Evolutionary conservation across 805 yeast species (phyloP).

Genomic region (Suhomyces sp.): DNA sequence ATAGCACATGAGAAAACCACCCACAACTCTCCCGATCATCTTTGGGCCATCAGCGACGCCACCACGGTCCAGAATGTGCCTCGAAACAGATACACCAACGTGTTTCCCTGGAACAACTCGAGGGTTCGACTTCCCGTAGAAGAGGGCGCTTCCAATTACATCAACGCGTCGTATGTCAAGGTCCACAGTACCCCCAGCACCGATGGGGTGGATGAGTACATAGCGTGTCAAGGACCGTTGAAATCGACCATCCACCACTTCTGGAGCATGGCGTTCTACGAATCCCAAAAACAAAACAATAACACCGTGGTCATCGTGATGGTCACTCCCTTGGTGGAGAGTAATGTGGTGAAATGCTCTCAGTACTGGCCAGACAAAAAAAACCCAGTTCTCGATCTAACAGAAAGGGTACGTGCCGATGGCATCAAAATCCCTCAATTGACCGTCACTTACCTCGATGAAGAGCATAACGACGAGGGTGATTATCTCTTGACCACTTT

Average conservation of each 20-base stretch:
- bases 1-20: too few species aligned
- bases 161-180: constrained; percentile 38
- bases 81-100: constrained; percentile 39
- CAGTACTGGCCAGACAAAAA: constrained; percentile 38
- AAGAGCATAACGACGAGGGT: constrained; percentile 14
- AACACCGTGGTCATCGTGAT: constrained; percentile 33
- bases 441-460: constrained; percentile 16
- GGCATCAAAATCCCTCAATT: constrained; percentile 20
- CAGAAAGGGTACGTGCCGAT: constrained; percentile 18
- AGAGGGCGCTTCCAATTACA: constrained; percentile 27
- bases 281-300: constrained; percentile 26
- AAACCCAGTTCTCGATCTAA: constrained; percentile 18
- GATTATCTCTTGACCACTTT: constrained; percentile 29
- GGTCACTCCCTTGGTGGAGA: constrained; percentile 55
- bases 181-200: constrained; percentile 1
- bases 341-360: constrained; percentile 39
- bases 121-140: constrained; percentile 30
- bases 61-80: constrained; percentile 4
- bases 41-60: constrained; percentile 9
- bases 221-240: constrained; percentile 73
- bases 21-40: too few species aligned
- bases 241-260: constrained; percentile 40
- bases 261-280: constrained; percentile 50
- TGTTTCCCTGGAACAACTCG: constrained; percentile 41
- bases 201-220: constrained; percentile 37